phyloP scores from a whole-genome alignment of 768 basidiomycete genomes.

The Russula lepida region DNA sequence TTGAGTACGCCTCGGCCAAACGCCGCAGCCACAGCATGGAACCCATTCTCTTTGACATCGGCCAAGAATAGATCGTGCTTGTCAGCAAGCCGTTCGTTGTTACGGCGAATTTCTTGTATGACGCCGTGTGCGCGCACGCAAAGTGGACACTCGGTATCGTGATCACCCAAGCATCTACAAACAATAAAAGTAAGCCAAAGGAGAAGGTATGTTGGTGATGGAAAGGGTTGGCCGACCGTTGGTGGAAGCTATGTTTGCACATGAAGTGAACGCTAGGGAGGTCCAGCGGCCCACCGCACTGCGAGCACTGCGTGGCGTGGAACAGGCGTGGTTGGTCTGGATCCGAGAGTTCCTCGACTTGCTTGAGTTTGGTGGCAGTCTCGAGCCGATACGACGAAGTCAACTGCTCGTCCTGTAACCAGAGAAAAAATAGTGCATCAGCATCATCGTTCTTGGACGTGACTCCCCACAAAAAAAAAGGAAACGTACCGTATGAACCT shows the following conservation, averaged over 20 bases:
- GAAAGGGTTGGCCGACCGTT: conserved; percentile 46
- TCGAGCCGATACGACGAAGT: conserved; percentile 86
- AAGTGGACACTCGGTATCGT: conserved; percentile 83
- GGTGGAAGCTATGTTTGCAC: conserved; percentile 97
- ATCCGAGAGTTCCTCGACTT: conserved; percentile 75
- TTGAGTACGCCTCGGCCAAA: conserved; percentile 61
- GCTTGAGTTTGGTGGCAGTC: conserved; percentile 68
- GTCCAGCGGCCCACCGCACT: conserved; percentile 84
- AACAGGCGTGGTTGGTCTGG: conserved; percentile 76
- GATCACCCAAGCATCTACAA: conserved; percentile 75
- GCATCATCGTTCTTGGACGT: not conserved
- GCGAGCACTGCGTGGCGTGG: conserved; percentile 89
- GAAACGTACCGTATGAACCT: conserved; percentile 63
- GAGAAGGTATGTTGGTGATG: not conserved
- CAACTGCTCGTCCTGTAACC: conserved; percentile 68
- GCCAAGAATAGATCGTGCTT: conserved; percentile 74
- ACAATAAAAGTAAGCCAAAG: not conserved
- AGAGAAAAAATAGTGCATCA: not conserved
- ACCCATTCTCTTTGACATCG: conserved; percentile 64
- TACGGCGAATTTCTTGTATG: conserved; percentile 80
- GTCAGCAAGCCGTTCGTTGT: conserved; percentile 76
- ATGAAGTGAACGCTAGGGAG: conserved; percentile 94
- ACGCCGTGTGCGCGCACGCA: conserved; percentile 84
- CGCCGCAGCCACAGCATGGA: conserved; percentile 59
- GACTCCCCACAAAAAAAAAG: not conserved